phyloP scores from a whole-genome alignment of 176 grass and related monocot species.

The Dendrocalamus sinicus region DNA sequence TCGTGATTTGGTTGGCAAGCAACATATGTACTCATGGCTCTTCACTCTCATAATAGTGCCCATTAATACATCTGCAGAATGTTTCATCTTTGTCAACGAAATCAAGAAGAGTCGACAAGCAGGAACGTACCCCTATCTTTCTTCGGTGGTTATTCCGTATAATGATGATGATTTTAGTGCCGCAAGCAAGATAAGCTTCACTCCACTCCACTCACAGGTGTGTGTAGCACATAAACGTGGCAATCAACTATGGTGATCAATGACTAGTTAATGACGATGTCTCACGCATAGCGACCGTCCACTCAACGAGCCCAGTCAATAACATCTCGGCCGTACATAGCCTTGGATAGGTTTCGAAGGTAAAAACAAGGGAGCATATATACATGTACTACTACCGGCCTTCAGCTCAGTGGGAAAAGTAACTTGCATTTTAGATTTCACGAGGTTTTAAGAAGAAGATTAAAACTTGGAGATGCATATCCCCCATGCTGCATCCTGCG shows the following conservation, averaged over 20 bases:
- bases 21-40: background rate
- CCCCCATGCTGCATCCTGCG: background rate
- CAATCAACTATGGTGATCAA: slow-evolving; percentile 18
- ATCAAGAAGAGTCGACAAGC: background rate
- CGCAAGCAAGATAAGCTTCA: background rate
- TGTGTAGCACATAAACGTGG: background rate
- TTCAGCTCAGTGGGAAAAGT: background rate
- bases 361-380: background rate
- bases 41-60: background rate
- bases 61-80: slow-evolving; percentile 27
- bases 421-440: background rate
- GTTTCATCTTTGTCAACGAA: slow-evolving; percentile 33
- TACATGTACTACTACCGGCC: background rate
- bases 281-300: slow-evolving; percentile 17
- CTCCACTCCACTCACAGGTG: background rate
- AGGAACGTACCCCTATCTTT: background rate
- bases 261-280: slow-evolving; percentile 42
- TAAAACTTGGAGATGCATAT: background rate
- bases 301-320: slow-evolving; percentile 19
- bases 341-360: background rate
- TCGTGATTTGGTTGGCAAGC: slow-evolving; percentile 26
- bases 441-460: background rate
- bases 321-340: background rate
- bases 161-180: slow-evolving; percentile 17
- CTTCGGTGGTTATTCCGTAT: slow-evolving; percentile 24